Evolutionary conservation across 306 rosid genomes (phyloP), one percentile per base, ranked within the genome.

Genomic region (Parietaria judaica): DNA sequence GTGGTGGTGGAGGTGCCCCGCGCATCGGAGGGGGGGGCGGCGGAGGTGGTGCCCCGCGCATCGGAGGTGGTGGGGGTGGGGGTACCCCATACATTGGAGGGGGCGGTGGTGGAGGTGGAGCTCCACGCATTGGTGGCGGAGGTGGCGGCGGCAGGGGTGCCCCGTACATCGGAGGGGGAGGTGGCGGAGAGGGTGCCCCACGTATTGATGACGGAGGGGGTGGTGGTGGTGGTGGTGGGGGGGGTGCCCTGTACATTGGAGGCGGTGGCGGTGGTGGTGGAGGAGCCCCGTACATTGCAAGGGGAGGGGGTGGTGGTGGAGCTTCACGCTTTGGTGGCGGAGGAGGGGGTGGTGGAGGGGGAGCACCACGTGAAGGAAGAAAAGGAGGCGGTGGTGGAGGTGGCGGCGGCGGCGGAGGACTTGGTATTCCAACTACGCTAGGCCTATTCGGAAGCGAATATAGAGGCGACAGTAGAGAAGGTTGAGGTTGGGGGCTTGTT

Each of bases 121-220:
- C 56, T 10, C 60, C 70, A 34, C 9, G 35, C 11, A 5, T 4
- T 16, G 70, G 59, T 0, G 54, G 72, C 0, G 37, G 56, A 0
- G 66, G 71, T 3, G 71, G 78, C 1, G 79, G 73, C 0, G 76
- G 81, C 0, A 81, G 64, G 16, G 70, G 76, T 4, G 81, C 76
- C 76, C 35, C 0, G 60, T 50, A 60, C 12, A 11, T 63, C 61
- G 12, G 66, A 37, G 77, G 71, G 4, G 79, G 78, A 0, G 89
- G 84, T 0, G 82, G 79, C 12, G 80, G 74, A 35, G 78, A 66
- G 2, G 78, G 56, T 1, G 71, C 56, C 8, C 67, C 31, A 12
- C 15, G 14, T 10, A 52, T 8, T n/a, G 73, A 76, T 8, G n/a
- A n/a, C n/a, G n/a, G n/a, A n/a, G n/a, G n/a, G n/a, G n/a, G n/a